phyloP scores from a whole-genome alignment of 768 basidiomycete species.

The Trametes maxima region DNA sequence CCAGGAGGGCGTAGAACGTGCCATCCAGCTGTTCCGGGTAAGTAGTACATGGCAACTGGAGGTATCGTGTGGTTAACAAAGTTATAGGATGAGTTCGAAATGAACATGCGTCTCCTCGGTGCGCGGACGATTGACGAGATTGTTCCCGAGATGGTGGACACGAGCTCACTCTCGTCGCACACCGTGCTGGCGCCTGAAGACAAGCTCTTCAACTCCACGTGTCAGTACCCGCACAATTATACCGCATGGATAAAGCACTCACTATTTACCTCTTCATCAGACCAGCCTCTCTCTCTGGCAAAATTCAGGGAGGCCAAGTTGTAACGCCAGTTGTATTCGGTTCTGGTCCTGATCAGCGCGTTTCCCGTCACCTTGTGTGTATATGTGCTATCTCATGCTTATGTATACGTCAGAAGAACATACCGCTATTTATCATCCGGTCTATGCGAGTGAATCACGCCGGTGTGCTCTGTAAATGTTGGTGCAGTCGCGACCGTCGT shows the following conservation, averaged over 20 bases:
- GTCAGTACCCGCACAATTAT: conserved; percentile 50
- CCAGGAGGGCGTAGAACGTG: conserved; percentile 78
- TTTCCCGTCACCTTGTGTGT: too few relatives aligned
- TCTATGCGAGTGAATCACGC: neutral
- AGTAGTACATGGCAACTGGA: conserved; percentile 18
- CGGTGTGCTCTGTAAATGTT: too few relatives aligned
- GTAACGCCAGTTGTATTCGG: neutral
- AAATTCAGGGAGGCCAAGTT: conserved; percentile 27
- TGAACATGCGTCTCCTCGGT: conserved; percentile 92
- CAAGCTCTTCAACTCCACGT: conserved; percentile 73
- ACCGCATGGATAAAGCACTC: neutral
- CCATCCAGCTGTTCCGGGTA: conserved; percentile 74
- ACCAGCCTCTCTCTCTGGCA: conserved; percentile 25
- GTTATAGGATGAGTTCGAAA: conserved; percentile 90
- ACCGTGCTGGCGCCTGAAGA: conserved; percentile 67
- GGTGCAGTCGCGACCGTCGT: neutral
- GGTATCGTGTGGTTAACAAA: neutral
- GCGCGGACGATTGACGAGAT: conserved; percentile 78
- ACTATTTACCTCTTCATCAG: conserved; percentile 4
- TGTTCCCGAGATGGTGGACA: conserved; percentile 87
- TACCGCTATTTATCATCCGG: neutral
- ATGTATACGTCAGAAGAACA: neutral
- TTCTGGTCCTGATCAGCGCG: neutral
- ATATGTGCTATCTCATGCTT: too few relatives aligned
- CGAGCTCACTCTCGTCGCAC: conserved; percentile 64